Conservation (phyloP, 2,329 filamentous ascomycete species). For the Ophiostoma montium region DNA sequence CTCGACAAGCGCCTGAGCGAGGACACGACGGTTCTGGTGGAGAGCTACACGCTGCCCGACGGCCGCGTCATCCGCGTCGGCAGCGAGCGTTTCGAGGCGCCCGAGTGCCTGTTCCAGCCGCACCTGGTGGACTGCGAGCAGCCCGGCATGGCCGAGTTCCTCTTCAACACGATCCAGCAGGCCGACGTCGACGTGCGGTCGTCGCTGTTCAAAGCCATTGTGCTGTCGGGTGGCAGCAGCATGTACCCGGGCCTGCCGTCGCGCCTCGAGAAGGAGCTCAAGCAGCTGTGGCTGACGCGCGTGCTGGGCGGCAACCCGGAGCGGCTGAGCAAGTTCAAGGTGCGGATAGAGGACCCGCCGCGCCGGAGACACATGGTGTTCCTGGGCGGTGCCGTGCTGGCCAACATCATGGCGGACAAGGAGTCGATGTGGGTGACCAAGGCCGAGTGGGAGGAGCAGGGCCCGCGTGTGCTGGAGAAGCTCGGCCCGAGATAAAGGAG, state of each 20-base stretch:
- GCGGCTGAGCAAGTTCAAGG: slow-evolving; percentile 96
- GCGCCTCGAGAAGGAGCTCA: slow-evolving; percentile 92
- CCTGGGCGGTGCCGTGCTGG: slow-evolving; percentile 85
- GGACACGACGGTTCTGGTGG: slow-evolving; percentile 92
- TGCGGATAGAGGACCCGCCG: slow-evolving; percentile 94
- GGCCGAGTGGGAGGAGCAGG: slow-evolving; percentile 93
- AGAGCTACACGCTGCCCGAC: slow-evolving; percentile 94
- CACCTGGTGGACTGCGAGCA: slow-evolving; percentile 97
- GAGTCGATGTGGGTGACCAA: slow-evolving; percentile 98
- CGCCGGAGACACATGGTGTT: slow-evolving; percentile 97
- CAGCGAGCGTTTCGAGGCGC: slow-evolving; percentile 93
- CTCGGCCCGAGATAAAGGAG: slow-evolving; percentile 53
- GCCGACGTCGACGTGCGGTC: slow-evolving; percentile 91
- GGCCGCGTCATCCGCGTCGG: slow-evolving; percentile 92
- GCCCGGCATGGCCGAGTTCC: slow-evolving; percentile 87
- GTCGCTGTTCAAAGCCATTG: slow-evolving; percentile 92
- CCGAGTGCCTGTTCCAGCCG: slow-evolving; percentile 96
- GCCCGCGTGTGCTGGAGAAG: slow-evolving; percentile 73
- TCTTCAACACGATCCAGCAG: slow-evolving; percentile 97
- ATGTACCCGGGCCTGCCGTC: slow-evolving; percentile 98
- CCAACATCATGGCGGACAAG: slow-evolving; percentile 98
- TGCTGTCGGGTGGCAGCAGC: slow-evolving; percentile 89
- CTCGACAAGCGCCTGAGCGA: slow-evolving; percentile 92
- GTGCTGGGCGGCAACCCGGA: slow-evolving; percentile 86
- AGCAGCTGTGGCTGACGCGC: slow-evolving; percentile 93